A percentile compares a stretch with the other conserved stretches of the same genome.
Conservation (phyloP, 202 grass and related monocot genomes). For the Cymbopogon flexuosus region DNA sequence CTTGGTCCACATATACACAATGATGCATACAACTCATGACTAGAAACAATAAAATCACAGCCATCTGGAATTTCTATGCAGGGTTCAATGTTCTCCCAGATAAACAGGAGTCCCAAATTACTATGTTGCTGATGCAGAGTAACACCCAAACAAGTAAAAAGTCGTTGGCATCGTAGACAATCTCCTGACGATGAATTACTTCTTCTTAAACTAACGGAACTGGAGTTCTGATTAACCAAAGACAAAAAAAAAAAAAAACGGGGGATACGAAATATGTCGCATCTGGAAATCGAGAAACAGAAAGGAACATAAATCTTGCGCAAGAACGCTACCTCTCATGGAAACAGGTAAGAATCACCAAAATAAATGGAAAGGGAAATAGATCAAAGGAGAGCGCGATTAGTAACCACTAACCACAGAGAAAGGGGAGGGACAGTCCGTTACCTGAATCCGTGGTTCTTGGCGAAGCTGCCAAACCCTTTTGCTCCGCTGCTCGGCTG, state of each 20-base stretch:
- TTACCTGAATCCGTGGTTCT: neutral
- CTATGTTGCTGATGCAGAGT: neutral
- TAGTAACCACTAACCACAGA: neutral
- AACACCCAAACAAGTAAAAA: neutral
- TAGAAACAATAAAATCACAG: neutral
- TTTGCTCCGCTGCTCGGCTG: neutral
- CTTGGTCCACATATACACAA: neutral
- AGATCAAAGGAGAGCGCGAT: neutral
- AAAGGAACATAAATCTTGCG: neutral
- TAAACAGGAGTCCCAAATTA: neutral
- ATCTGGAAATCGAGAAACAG: neutral
- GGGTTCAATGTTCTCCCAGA: neutral
- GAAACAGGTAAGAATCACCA: neutral
- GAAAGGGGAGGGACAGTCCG: neutral
- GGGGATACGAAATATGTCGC: neutral
- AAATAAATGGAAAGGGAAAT: neutral
- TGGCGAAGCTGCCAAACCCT: neutral
- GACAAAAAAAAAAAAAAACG: neutral
- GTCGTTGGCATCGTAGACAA: neutral
- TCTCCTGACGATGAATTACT: neutral
- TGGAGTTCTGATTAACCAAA: neutral
- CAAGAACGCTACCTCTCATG: neutral
- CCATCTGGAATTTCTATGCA: neutral
- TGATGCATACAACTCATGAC: neutral
- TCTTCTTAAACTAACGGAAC: neutral